Conservation (phyloP, 495 filamentous ascomycete species). For the Saxophila tyrrhenica region DNA sequence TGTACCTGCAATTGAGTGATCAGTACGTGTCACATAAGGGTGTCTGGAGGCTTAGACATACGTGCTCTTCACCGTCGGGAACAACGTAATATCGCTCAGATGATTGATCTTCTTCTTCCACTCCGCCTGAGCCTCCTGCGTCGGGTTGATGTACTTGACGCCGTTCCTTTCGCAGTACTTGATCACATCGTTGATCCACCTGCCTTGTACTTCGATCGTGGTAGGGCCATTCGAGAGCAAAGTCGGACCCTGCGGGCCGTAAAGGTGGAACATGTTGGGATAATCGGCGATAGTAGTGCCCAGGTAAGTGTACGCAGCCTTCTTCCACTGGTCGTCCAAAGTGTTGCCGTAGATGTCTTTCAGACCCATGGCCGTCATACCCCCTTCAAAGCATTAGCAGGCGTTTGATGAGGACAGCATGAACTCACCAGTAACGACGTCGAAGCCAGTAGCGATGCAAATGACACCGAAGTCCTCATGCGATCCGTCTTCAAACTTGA, state of each 20-base stretch:
- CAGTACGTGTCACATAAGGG: background rate
- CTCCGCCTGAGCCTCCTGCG: conserved; percentile 25
- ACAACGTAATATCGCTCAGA: conserved; percentile 16
- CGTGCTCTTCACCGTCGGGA: conserved; percentile 30
- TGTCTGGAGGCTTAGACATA: background rate
- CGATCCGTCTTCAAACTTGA: conserved; percentile 30
- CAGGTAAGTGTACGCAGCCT: conserved; percentile 39
- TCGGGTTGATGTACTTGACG: conserved; percentile 33
- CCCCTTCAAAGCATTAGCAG: conserved; percentile 29
- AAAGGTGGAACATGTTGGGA: conserved; percentile 51
- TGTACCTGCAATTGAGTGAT: conserved; percentile 24
- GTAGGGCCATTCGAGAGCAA: conserved; percentile 43
- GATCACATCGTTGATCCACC: conserved; percentile 42
- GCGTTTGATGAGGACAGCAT: conserved; percentile 7
- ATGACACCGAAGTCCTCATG: conserved; percentile 39
- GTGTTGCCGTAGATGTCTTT: conserved; percentile 30
- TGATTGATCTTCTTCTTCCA: conserved; percentile 33
- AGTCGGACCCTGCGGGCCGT: conserved; percentile 40
- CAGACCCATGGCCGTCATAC: conserved; percentile 37
- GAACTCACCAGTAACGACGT: conserved; percentile 32
- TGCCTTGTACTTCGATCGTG: conserved; percentile 40
- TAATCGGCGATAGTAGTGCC: conserved; percentile 36
- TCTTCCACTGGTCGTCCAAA: conserved; percentile 39
- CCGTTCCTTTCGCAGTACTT: conserved; percentile 28
- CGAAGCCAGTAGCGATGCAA: conserved; percentile 28